Evolutionary conservation across 306 rosid genomes (phyloP).

Genomic region (Cotoneaster glaucophyllus): DNA sequence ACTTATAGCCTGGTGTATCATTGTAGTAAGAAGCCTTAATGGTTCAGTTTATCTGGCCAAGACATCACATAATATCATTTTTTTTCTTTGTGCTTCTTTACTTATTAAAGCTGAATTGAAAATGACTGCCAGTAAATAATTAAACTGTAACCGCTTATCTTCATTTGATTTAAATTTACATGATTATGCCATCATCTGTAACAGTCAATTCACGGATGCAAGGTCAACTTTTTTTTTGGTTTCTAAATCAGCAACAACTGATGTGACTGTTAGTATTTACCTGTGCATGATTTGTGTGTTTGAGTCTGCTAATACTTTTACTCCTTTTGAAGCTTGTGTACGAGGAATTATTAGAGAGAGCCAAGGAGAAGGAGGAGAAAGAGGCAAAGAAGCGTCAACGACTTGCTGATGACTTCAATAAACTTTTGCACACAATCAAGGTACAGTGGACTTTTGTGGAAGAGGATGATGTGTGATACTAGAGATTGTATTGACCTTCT

Average conservation of each 20-base stretch:
- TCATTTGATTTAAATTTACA: background rate
- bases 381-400: conserved; percentile 98
- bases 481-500: conserved; percentile 9
- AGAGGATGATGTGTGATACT: background rate
- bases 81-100: background rate
- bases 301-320: conserved; percentile 1
- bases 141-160: background rate
- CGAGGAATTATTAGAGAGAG: conserved; percentile 83
- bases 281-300: background rate
- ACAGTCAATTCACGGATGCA: background rate
- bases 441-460: conserved; percentile 28
- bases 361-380: conserved; percentile 94
- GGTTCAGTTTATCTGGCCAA: background rate
- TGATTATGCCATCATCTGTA: background rate
- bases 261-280: background rate
- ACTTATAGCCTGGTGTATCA: background rate
- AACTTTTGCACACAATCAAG: conserved; percentile 63
- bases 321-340: conserved; percentile 56
- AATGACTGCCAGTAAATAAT: background rate
- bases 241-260: background rate
- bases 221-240: background rate
- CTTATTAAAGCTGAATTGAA: background rate
- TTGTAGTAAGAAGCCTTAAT: background rate
- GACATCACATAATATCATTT: background rate
- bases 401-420: conserved; percentile 80